Evolutionary conservation across 2,329 filamentous ascomycete genomes (phyloP).

Genomic region (Microdochium paspali): DNA sequence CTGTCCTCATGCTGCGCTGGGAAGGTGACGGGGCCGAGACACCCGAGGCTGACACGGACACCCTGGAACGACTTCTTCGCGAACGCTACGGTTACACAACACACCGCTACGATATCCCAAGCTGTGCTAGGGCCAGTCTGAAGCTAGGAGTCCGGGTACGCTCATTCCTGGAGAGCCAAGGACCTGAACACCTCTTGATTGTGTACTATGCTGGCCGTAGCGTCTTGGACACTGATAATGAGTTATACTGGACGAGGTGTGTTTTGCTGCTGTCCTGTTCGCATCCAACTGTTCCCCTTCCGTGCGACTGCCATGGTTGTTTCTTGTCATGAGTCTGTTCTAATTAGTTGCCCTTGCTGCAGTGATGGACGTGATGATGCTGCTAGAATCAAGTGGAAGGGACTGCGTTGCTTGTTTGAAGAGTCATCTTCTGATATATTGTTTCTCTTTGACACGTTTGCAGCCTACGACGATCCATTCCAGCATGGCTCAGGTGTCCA

Average conservation of each 20-base stretch:
- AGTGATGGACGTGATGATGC: constrained; percentile 50
- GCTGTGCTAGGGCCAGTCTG: constrained; percentile 46
- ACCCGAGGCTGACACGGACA: constrained; percentile 34
- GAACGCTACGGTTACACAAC: constrained; percentile 53
- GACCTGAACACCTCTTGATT: constrained; percentile 50
- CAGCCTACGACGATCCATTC: constrained; percentile 38
- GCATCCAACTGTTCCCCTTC: constrained; percentile 8
- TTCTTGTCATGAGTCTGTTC: constrained; percentile 14
- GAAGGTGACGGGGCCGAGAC: constrained; percentile 48
- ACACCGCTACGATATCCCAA: constrained; percentile 52
- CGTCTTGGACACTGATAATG: constrained; percentile 46
- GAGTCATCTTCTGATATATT: constrained; percentile 55
- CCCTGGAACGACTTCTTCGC: constrained; percentile 46
- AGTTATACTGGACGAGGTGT: constrained; percentile 60
- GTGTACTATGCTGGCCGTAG: constrained; percentile 57
- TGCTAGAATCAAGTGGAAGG: constrained; percentile 54
- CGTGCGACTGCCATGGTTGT: background rate
- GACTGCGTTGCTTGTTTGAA: constrained; percentile 52
- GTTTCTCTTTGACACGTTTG: constrained; percentile 52
- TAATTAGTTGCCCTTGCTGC: constrained; percentile 19
- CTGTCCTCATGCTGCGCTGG: constrained; percentile 53
- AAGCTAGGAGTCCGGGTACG: constrained; percentile 53
- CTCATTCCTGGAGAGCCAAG: constrained; percentile 48
- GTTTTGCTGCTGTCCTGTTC: no score
- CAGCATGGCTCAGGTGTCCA: constrained; percentile 47